Conservation (phyloP, 2,329 filamentous ascomycete species). For the Nemania sp. region DNA sequence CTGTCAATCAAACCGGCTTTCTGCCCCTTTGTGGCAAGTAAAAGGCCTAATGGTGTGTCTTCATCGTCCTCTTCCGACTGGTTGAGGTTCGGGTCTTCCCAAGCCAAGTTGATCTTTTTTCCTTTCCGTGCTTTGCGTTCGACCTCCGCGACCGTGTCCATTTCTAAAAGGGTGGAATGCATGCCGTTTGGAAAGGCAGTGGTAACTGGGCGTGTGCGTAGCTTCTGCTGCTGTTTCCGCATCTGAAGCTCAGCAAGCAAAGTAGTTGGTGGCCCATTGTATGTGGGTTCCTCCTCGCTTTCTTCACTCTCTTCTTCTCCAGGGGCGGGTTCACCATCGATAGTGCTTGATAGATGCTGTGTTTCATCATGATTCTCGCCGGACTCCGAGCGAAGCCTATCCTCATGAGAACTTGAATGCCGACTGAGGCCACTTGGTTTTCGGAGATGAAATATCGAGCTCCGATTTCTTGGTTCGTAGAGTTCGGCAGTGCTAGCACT, state of each 20-base stretch:
- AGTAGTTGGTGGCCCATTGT: constrained; percentile 79
- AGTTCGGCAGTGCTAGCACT: constrained; percentile 31
- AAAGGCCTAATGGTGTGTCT: constrained; percentile 83
- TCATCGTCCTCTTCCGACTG: constrained; percentile 37
- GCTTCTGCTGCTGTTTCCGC: constrained; percentile 85
- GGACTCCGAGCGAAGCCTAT: constrained; percentile 26
- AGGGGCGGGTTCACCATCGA: constrained; percentile 38
- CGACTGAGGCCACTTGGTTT: constrained; percentile 44
- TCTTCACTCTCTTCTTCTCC: constrained; percentile 51
- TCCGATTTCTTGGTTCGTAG: constrained; percentile 48
- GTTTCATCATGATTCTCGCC: constrained; percentile 34
- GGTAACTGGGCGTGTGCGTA: constrained; percentile 71
- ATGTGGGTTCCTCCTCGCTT: constrained; percentile 48
- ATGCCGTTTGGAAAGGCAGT: constrained; percentile 72
- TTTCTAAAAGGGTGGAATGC: constrained; percentile 85
- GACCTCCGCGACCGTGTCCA: constrained; percentile 87
- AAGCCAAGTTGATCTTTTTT: constrained; percentile 83
- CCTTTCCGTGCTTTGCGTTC: constrained; percentile 74
- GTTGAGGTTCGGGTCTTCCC: constrained; percentile 61
- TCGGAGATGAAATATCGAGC: constrained; percentile 54
- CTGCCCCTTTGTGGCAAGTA: constrained; percentile 68
- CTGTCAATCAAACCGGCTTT: constrained; percentile 51
- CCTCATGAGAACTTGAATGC: constrained; percentile 32
- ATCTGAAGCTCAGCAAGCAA: constrained; percentile 89
- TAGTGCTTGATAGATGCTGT: constrained; percentile 30